A percentile compares a stretch with the other conserved stretches of the same genome.
These are phyloP conservation scores for Agarophyton chilense DNA, from an alignment of 23 red algal species.

Conservation along the genomic window DNA sequence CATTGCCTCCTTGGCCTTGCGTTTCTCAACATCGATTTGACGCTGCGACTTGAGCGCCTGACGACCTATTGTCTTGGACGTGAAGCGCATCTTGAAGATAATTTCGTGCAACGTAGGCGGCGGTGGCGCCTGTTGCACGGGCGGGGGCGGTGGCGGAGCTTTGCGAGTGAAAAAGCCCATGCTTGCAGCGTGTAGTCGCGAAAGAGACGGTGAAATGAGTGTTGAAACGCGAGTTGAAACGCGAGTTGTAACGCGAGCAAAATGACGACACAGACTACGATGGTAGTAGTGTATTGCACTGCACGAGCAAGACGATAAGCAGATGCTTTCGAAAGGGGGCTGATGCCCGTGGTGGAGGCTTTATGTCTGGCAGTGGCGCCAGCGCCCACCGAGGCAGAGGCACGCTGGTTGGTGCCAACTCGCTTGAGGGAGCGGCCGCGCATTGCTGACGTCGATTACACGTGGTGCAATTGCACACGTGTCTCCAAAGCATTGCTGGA, in stretches of 20 bases:
- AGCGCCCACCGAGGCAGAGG: background rate
- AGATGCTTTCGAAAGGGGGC: no score
- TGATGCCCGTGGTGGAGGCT: no score
- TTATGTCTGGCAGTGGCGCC: background rate
- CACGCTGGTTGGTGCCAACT: background rate
- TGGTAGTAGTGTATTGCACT: no score
- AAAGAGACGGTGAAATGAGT: background rate
- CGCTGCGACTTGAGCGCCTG: slow-evolving; percentile 81
- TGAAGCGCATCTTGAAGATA: slow-evolving; percentile 94
- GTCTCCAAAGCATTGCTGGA: background rate
- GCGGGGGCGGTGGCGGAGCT: slow-evolving; percentile 62
- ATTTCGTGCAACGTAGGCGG: slow-evolving; percentile 72
- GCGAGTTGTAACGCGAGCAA: no score
- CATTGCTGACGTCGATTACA: background rate
- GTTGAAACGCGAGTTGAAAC: no score
- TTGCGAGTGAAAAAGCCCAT: slow-evolving; percentile 69
- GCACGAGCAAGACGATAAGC: no score
- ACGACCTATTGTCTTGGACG: slow-evolving; percentile 86
- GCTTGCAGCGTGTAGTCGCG: background rate
- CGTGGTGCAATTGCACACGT: no score
- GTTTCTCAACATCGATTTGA: slow-evolving; percentile 80
- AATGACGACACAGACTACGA: no score
- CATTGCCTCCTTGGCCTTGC: slow-evolving; percentile 77
- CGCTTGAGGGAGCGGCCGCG: background rate
- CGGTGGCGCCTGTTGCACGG: slow-evolving; percentile 39